Percentiles rank a stretch among this genome's conserved stretches.
Evolutionary conservation across 371 early-diverging fungal genomes (phyloP).

Genomic region (Mortierella sp.): DNA sequence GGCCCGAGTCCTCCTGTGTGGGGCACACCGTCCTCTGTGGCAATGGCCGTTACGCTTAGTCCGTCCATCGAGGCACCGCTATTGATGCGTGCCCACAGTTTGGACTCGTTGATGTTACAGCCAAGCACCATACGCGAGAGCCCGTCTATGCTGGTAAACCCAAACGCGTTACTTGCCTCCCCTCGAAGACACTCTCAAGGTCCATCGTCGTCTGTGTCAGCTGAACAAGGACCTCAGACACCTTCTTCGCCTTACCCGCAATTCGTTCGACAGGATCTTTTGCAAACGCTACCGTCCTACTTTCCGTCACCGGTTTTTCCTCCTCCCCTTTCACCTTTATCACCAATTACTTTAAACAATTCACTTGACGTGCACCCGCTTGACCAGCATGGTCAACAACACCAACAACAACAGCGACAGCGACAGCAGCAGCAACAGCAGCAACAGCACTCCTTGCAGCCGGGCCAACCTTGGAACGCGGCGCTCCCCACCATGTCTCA

Average conservation of each 20-base stretch:
- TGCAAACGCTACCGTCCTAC: slow-evolving; percentile 1
- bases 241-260: not conserved
- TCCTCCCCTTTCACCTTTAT: not conserved
- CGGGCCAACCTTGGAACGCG: not conserved
- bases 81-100: slow-evolving; percentile 32
- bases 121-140: not conserved
- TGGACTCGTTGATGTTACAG: slow-evolving; percentile 34
- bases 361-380: slow-evolving; percentile 4
- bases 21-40: not conserved
- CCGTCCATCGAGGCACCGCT: slow-evolving; percentile 12
- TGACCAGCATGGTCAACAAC: slow-evolving; percentile 4
- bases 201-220: not conserved
- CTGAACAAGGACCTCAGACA: not conserved
- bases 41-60: not conserved
- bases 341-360: not conserved
- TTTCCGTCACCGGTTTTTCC: not conserved
- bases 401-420: not conserved
- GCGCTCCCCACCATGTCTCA: not conserved
- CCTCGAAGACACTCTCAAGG: slow-evolving; percentile 27
- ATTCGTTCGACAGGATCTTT: not conserved
- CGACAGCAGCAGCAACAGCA: slow-evolving; percentile 1
- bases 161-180: not conserved
- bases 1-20: not conserved
- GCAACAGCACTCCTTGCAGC: not conserved
- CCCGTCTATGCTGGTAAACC: not conserved